A percentile compares a stretch with the other conserved stretches of the same genome.
Evolutionary conservation across 495 filamentous ascomycete species (phyloP).

Genomic region (Aspergillus egyptiacus): DNA sequence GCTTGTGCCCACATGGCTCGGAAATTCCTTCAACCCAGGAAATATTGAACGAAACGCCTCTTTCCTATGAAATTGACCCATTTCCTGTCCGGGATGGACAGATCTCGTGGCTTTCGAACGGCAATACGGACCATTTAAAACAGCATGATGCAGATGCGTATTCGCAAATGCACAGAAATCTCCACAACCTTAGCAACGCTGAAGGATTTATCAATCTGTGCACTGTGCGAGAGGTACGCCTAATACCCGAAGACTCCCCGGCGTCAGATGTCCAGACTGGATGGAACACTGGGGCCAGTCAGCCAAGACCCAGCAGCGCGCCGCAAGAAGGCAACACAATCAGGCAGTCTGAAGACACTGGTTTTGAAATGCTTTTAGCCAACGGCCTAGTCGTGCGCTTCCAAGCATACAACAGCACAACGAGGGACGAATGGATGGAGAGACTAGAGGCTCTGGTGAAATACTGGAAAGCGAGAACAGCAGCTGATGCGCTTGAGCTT

Average conservation of each 20-base stretch:
- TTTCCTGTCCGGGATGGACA: conserved; percentile 50
- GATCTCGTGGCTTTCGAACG: conserved; percentile 54
- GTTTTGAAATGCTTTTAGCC: conserved; percentile 57
- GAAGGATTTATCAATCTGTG: conserved; percentile 66
- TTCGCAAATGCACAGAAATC: conserved; percentile 55
- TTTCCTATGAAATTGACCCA: conserved; percentile 60
- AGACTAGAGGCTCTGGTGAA: conserved; percentile 52
- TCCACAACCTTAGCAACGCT: conserved; percentile 51
- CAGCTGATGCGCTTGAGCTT: conserved; percentile 51
- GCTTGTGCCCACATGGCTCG: conserved; percentile 35
- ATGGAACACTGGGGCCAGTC: conserved; percentile 45
- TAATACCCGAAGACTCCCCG: conserved; percentile 45
- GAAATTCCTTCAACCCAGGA: conserved; percentile 51
- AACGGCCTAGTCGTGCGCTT: conserved; percentile 62
- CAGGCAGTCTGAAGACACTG: conserved; percentile 48
- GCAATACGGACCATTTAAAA: conserved; percentile 37
- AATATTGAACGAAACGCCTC: conserved; percentile 52
- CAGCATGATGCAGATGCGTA: conserved; percentile 55
- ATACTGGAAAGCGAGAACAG: conserved; percentile 60
- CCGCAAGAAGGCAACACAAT: conserved; percentile 22
- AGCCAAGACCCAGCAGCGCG: conserved; percentile 51
- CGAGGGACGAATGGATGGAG: conserved; percentile 60
- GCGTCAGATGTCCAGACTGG: conserved; percentile 47
- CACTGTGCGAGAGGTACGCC: conserved; percentile 51
- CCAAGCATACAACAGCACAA: conserved; percentile 54